phyloP scores from a whole-genome alignment of 2,329 filamentous ascomycete species.

The Trichoderma sp. region DNA sequence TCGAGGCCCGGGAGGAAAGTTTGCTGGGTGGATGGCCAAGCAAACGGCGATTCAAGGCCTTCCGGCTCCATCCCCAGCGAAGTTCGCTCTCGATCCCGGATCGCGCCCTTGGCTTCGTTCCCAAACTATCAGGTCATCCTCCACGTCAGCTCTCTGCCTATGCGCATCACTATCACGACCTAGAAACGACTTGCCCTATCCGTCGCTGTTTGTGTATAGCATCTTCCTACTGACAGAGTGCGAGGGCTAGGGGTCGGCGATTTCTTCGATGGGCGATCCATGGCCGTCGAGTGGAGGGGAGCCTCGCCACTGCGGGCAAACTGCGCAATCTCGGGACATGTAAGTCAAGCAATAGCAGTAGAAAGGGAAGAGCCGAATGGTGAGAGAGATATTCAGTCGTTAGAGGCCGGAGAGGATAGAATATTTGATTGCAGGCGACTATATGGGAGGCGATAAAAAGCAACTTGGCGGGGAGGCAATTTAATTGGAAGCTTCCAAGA shows the following conservation, averaged over 20 bases:
- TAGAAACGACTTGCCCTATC: conserved; percentile 34
- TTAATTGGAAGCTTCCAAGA: neutral
- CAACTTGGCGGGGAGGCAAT: neutral
- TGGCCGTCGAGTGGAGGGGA: conserved; percentile 17
- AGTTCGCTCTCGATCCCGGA: conserved; percentile 37
- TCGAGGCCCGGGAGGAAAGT: conserved; percentile 21
- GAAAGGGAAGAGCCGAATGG: neutral
- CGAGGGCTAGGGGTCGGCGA: neutral
- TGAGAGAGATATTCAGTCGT: neutral
- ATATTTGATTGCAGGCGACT: neutral
- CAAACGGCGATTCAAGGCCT: conserved; percentile 28
- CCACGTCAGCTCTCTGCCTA: neutral
- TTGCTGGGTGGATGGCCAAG: conserved; percentile 29
- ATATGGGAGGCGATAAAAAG: neutral
- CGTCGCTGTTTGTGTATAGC: conserved; percentile 36
- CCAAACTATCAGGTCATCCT: conserved; percentile 35
- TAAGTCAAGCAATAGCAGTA: neutral
- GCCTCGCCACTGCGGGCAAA: conserved; percentile 17
- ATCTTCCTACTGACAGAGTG: conserved; percentile 34
- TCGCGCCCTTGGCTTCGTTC: conserved; percentile 31
- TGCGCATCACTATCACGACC: neutral
- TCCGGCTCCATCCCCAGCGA: conserved; percentile 26
- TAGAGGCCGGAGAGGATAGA: neutral
- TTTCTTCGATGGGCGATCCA: conserved; percentile 19
- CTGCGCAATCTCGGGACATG: conserved; percentile 15